Conservation (phyloP, 2,329 filamentous ascomycete species). For the Pseudocercospora ulei region DNA sequence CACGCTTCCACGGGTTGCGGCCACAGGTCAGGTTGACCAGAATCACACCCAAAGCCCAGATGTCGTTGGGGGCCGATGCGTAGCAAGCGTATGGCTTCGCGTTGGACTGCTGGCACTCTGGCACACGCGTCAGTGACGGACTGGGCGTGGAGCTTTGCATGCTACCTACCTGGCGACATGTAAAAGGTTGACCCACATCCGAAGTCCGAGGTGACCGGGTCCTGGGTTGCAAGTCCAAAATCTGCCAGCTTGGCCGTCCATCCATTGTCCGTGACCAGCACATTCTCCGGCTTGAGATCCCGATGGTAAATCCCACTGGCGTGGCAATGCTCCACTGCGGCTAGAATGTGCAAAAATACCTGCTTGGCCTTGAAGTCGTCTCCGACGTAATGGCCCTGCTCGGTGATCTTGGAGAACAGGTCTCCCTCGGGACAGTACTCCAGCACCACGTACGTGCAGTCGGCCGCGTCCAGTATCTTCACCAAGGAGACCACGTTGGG, state of each 20-base stretch:
- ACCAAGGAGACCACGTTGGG: slow-evolving; percentile 87
- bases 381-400: slow-evolving; percentile 82
- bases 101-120: slow-evolving; percentile 80
- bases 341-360: slow-evolving; percentile 88
- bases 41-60: slow-evolving; percentile 97
- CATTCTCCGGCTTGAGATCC: slow-evolving; percentile 97
- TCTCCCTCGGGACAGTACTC: slow-evolving; percentile 97
- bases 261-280: slow-evolving; percentile 80
- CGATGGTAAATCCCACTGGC: slow-evolving; percentile 88
- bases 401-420: slow-evolving; percentile 94
- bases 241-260: slow-evolving; percentile 91
- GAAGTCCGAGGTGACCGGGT: slow-evolving; percentile 79
- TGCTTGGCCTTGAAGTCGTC: slow-evolving; percentile 80
- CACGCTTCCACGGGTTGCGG: slow-evolving; percentile 97
- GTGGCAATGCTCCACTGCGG: slow-evolving; percentile 94
- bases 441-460: slow-evolving; percentile 92
- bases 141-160: neutral
- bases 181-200: slow-evolving; percentile 98
- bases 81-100: slow-evolving; percentile 66
- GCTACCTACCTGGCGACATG: slow-evolving; percentile 82
- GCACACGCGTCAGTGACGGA: slow-evolving; percentile 15
- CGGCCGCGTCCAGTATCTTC: slow-evolving; percentile 81
- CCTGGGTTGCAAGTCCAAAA: slow-evolving; percentile 86
- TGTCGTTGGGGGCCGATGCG: slow-evolving; percentile 85
- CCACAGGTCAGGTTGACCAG: slow-evolving; percentile 95